Evolutionary conservation across 331 rosid genomes (phyloP).

Genomic region (Quercus lobata): DNA sequence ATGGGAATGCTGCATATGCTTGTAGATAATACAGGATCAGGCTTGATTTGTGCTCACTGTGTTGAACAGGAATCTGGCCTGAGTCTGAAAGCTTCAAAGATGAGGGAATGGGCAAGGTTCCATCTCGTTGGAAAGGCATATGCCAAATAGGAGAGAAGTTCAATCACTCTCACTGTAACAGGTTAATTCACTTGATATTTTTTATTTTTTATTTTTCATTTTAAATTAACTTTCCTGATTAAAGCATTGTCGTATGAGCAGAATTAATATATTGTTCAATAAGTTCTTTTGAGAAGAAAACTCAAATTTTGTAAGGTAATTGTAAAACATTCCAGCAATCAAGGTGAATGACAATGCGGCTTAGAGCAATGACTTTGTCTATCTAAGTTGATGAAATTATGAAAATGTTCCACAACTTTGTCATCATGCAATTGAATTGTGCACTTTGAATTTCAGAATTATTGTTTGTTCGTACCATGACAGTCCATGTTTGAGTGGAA

Average conservation of each 20-base stretch:
- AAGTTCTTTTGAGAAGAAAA: background rate
- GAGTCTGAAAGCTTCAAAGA: constrained; percentile 58
- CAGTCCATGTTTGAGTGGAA: background rate
- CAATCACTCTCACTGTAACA: constrained; percentile 41
- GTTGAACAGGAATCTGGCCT: constrained; percentile 54
- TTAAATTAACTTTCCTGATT: background rate
- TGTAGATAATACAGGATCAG: background rate
- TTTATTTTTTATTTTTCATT: background rate
- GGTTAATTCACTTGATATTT: constrained; percentile 21
- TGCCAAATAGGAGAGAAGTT: constrained; percentile 54
- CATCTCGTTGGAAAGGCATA: constrained; percentile 50
- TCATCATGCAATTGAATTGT: background rate
- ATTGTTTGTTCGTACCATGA: background rate
- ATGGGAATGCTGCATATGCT: constrained; percentile 2
- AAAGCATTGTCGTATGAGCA: background rate
- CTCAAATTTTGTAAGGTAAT: background rate
- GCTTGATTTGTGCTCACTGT: constrained; percentile 1
- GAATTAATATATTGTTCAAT: background rate
- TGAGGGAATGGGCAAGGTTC: constrained; percentile 43
- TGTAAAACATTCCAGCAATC: background rate
- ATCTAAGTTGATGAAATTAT: background rate
- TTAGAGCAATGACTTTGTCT: background rate
- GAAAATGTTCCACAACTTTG: background rate
- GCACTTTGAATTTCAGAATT: background rate
- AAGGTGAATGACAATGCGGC: background rate